Percentiles rank a stretch among this genome's conserved stretches.
Evolutionary conservation across 2,329 filamentous ascomycete genomes (phyloP).

Genomic region (Fusarium nanum): DNA sequence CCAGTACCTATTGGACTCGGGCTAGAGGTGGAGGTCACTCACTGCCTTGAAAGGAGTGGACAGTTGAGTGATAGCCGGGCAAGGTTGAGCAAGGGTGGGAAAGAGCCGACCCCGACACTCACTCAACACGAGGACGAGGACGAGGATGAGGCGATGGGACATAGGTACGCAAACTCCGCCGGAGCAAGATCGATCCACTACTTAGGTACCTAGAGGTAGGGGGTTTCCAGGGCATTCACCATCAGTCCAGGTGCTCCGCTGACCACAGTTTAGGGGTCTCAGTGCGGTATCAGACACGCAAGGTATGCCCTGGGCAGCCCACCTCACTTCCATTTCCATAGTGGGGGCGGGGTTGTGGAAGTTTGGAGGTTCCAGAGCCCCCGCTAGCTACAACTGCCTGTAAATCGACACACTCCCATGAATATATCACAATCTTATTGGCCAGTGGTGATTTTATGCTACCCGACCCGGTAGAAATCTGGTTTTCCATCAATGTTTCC

Average conservation of each 20-base stretch:
- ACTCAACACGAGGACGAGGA: slow-evolving; percentile 4
- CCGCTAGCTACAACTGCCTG: slow-evolving; percentile 2
- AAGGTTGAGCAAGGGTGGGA: slow-evolving; percentile 15
- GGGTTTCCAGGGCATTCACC: not conserved
- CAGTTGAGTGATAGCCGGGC: slow-evolving; percentile 2
- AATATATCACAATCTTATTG: not conserved
- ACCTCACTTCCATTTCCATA: slow-evolving; percentile 2
- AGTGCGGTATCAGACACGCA: not conserved
- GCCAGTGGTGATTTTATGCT: not conserved
- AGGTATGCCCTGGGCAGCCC: slow-evolving; percentile 5
- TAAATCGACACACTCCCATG: slow-evolving; percentile 7
- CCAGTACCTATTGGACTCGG: not conserved
- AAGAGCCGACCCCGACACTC: not conserved
- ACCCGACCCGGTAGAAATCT: slow-evolving; percentile 19
- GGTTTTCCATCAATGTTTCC: slow-evolving; percentile 1
- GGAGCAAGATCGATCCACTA: not conserved
- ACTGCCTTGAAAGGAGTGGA: slow-evolving; percentile 3
- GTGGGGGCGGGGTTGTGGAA: slow-evolving; percentile 35
- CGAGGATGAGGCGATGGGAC: not conserved
- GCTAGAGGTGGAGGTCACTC: slow-evolving; percentile 26
- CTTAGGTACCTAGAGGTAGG: not conserved
- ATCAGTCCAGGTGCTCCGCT: slow-evolving; percentile 2
- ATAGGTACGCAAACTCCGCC: slow-evolving; percentile 1
- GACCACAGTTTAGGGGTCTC: slow-evolving; percentile 2
- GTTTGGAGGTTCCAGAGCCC: slow-evolving; percentile 4